Evolutionary conservation across 2,329 filamentous ascomycete genomes (phyloP), one percentile per base, ranked within the genome.

Genomic region (Pyrenophora teres): DNA sequence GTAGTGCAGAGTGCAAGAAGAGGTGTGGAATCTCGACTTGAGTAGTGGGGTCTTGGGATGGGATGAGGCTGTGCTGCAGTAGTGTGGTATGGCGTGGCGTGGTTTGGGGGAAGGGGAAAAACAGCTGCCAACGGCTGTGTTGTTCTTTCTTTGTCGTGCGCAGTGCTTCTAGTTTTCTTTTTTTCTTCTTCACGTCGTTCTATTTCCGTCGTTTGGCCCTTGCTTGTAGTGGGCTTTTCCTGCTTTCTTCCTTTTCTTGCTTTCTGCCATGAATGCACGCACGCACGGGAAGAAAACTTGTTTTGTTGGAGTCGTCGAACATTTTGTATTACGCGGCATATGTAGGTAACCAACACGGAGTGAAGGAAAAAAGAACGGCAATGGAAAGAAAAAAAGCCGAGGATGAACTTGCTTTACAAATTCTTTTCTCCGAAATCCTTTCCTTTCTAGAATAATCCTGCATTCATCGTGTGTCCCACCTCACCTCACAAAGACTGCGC

Each of bases 1-100:
- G 77, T 2, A 74, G 71, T 27, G 63, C 62, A 3, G 74, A 71
- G 54, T 80, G 77, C 50, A 51, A 74, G 56, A 66, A 64, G 44
- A 61, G 64, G 43, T 78, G 76, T 50, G 61, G 61, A 13, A 65
- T 65, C 13, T 33, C 38, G n/a, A 50, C 21, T 9, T 52, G 39
- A 30, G 32, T 21, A 12, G 27, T 13, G 21, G 15, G 13, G 25
- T 21, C 7, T 35, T 30, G 25, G 36, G 40, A 47, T 35, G 47
- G 44, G 3, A 49, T 52, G 21, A 37, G 12, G 38, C 15, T 15
- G 21, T 23, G 23, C 15, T 12, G 19, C 19, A 44, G 32, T 33
- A 33, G 45, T 31, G 30, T 19, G 44, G 5, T 21, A 16, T 21
- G 16, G 18, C 10, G 35, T 21, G 36, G 36, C 18, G 35, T 21